Percentiles rank a stretch among this genome's conserved stretches.
Evolutionary conservation across 495 filamentous ascomycete species (phyloP).

Genomic region (Xylaria curta): DNA sequence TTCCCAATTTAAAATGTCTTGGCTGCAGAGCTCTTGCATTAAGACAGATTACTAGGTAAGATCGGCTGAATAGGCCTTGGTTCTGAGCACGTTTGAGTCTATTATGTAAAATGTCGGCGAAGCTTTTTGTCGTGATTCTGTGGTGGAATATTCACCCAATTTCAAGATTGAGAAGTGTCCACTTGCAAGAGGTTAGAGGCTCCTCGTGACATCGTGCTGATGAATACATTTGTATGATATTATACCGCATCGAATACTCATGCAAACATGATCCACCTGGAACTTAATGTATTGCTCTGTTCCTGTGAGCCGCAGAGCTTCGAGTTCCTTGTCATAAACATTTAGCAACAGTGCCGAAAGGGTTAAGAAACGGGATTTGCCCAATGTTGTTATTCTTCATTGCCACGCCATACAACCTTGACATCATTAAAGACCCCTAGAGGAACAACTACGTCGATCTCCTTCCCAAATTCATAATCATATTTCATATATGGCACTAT

Average conservation of each 20-base stretch:
- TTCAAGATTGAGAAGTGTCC: not conserved
- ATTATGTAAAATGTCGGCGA: not conserved
- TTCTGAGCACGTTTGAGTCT: slow-evolving; percentile 22
- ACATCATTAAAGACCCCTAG: not conserved
- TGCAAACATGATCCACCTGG: not conserved
- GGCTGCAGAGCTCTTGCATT: slow-evolving; percentile 16
- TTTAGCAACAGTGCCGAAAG: not conserved
- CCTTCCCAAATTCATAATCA: not conserved
- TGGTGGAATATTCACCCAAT: not conserved
- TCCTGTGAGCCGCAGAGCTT: not conserved
- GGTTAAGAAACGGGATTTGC: not conserved
- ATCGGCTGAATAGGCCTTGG: slow-evolving; percentile 19
- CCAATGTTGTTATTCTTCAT: not conserved
- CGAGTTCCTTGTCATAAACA: not conserved
- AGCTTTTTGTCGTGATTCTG: not conserved
- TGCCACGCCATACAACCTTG: not conserved
- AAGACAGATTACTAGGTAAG: not conserved
- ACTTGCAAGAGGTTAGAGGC: not conserved
- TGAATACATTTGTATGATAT: not conserved
- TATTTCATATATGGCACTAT: not conserved
- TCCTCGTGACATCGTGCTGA: no score
- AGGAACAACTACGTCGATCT: not conserved
- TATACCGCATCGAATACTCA: not conserved
- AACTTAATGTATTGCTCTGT: not conserved
- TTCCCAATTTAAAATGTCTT: slow-evolving; percentile 5